Evolutionary conservation across 139 green algal genomes (phyloP), one percentile per base, ranked within the genome.

Genomic region (Chlorella sorokiniana): DNA sequence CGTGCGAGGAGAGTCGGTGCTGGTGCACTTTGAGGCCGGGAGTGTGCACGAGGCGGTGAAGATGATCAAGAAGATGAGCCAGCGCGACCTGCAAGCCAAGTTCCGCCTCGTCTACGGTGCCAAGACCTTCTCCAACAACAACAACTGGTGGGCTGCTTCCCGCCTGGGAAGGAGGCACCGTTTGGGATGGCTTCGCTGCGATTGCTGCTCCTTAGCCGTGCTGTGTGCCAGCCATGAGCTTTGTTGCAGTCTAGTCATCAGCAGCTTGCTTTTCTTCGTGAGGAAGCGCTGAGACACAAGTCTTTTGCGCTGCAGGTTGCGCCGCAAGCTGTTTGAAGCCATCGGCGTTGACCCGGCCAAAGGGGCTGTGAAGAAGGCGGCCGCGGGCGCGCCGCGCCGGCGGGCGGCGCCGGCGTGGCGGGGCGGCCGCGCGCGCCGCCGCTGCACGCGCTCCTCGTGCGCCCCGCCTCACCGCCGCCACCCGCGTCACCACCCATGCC

Each of bases 121-220:
- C 31, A 59, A 59, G 20, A 89, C 85, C 11, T 81, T 82, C 51
- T 85, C 75, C 44, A 89, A 89, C 74, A 89, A 89, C 76, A 89
- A 89, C 75, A 87, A 89, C 65, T 89, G 85, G n/a, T n/a, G n/a
- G n/a, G n/a, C n/a, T n/a, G n/a, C n/a, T n/a, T n/a, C n/a, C n/a
- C n/a, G n/a, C n/a, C n/a, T n/a, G n/a, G n/a, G n/a, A n/a, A n/a
- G n/a, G n/a, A n/a, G n/a, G n/a, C n/a, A n/a, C n/a, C n/a, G n/a
- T n/a, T n/a, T n/a, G n/a, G n/a, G n/a, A n/a, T n/a, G n/a, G n/a
- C n/a, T n/a, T n/a, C n/a, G n/a, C n/a, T n/a, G n/a, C n/a, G n/a
- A n/a, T n/a, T n/a, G n/a, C n/a, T n/a, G n/a, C n/a, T n/a, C n/a
- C n/a, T n/a, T n/a, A n/a, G n/a, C n/a, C n/a, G n/a, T n/a, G n/a